A percentile compares a stretch with the other conserved stretches of the same genome.
phyloP scores from a whole-genome alignment of 805 yeast species.

The Pichia nakasei region DNA sequence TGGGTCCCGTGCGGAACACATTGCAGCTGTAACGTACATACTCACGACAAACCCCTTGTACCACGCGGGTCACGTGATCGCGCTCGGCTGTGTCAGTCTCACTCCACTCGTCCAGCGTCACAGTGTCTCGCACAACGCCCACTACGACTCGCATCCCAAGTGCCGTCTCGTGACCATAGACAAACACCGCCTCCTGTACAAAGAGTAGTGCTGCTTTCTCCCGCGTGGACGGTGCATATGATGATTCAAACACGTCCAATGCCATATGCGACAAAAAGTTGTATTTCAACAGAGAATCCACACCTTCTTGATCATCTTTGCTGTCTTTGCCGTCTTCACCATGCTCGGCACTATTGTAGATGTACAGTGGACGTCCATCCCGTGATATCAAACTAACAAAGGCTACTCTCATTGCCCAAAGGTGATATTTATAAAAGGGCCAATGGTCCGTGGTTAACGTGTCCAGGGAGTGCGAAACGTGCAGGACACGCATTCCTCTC shows the following conservation, averaged over 20 bases:
- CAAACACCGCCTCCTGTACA: conserved; percentile 57
- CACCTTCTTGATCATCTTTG: not conserved
- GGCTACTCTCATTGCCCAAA: conserved; percentile 27
- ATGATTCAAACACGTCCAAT: conserved; percentile 55
- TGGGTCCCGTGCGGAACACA: conserved; percentile 42
- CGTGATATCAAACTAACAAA: conserved; percentile 53
- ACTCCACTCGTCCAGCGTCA: not conserved
- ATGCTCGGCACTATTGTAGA: conserved; percentile 27
- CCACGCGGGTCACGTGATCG: not conserved
- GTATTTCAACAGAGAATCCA: conserved; percentile 38
- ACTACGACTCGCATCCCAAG: conserved; percentile 60
- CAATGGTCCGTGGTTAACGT: too few relatives aligned
- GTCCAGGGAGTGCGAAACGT: too few relatives aligned
- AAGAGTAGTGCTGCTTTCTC: conserved; percentile 34
- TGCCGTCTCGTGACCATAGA: conserved; percentile 60
- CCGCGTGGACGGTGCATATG: conserved; percentile 30
- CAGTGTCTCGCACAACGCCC: conserved; percentile 31
- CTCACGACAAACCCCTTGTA: not conserved
- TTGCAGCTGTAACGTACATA: conserved; percentile 40
- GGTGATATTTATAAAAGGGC: too few relatives aligned
- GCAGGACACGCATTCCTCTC: too few relatives aligned
- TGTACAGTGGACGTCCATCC: conserved; percentile 49
- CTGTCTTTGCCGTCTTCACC: not conserved
- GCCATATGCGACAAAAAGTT: conserved; percentile 73
- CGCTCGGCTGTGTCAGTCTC: not conserved